A percentile compares a stretch with the other conserved stretches of the same genome.
These are phyloP conservation scores for Eragrostis curvula DNA, from an alignment of 176 grass and related monocot species.

Conservation along the genomic window DNA sequence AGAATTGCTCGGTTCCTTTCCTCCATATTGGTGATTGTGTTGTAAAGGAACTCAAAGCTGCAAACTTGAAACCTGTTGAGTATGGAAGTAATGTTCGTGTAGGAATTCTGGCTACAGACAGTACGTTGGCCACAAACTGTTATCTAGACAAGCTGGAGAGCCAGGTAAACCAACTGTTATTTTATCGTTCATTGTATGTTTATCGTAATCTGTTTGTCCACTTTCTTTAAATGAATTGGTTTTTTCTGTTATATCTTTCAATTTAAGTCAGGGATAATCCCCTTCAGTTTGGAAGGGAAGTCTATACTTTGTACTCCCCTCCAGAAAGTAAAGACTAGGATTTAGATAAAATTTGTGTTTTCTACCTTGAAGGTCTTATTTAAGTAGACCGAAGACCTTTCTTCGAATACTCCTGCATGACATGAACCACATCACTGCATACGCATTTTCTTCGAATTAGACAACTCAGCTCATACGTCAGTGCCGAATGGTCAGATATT, in stretches of 20 bases:
- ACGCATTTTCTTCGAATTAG: not conserved
- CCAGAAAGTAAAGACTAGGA: not conserved
- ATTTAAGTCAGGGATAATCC: not conserved
- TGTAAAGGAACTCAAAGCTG: slow-evolving; percentile 57
- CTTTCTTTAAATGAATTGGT: slow-evolving; percentile 18
- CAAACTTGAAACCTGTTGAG: slow-evolving; percentile 72
- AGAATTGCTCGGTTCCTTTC: slow-evolving; percentile 65
- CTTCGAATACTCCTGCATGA: slow-evolving; percentile 1
- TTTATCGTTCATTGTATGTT: not conserved
- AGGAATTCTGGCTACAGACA: slow-evolving; percentile 60
- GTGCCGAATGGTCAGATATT: slow-evolving; percentile 20
- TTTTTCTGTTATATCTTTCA: not conserved
- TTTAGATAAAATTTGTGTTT: not conserved
- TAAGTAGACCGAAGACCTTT: slow-evolving; percentile 16
- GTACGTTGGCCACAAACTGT: slow-evolving; percentile 16
- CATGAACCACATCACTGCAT: slow-evolving; percentile 8
- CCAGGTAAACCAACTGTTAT: slow-evolving; percentile 49
- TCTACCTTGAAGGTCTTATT: not conserved
- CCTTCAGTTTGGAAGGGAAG: not conserved
- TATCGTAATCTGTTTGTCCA: not conserved
- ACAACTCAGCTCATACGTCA: slow-evolving; percentile 34
- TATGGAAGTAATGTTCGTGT: slow-evolving; percentile 74
- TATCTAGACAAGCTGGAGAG: slow-evolving; percentile 67
- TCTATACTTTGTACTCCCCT: not conserved
- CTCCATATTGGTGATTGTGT: slow-evolving; percentile 69